A percentile compares a stretch with the other conserved stretches of the same genome.
Conservation (phyloP, 2,329 filamentous ascomycete species). For the Epichloe brachyelytri region DNA sequence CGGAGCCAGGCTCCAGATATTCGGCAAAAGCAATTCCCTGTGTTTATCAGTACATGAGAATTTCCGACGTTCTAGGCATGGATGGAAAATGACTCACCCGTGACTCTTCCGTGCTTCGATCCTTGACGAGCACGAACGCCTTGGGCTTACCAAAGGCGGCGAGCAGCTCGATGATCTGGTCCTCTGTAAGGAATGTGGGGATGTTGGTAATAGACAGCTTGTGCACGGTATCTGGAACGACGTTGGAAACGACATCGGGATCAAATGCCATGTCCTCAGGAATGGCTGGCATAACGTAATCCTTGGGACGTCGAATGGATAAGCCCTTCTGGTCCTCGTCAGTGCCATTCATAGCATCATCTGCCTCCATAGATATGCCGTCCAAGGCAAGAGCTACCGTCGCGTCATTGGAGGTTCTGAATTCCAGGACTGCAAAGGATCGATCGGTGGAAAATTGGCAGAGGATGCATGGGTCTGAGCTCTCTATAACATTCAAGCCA, state of each 20-base stretch:
- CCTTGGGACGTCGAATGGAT: slow-evolving; percentile 76
- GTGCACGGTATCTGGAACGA: slow-evolving; percentile 84
- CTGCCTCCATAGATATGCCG: slow-evolving; percentile 74
- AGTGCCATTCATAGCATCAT: slow-evolving; percentile 42
- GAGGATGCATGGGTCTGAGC: slow-evolving; percentile 70
- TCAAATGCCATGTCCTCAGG: slow-evolving; percentile 62
- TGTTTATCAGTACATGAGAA: slow-evolving; percentile 9
- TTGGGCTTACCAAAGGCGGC: slow-evolving; percentile 88
- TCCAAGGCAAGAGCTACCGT: slow-evolving; percentile 86
- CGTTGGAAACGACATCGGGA: slow-evolving; percentile 61
- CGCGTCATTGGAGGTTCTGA: slow-evolving; percentile 74
- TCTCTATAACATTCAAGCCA: slow-evolving; percentile 82
- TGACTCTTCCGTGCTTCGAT: slow-evolving; percentile 72
- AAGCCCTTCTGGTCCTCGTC: slow-evolving; percentile 47
- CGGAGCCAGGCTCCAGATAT: slow-evolving; percentile 58
- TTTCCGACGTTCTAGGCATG: slow-evolving; percentile 11
- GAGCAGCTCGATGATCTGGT: slow-evolving; percentile 82
- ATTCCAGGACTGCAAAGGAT: slow-evolving; percentile 79
- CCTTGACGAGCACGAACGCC: slow-evolving; percentile 81
- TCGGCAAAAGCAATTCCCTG: slow-evolving; percentile 96
- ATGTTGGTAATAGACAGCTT: slow-evolving; percentile 92
- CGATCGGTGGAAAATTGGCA: slow-evolving; percentile 70
- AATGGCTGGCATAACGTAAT: slow-evolving; percentile 85
- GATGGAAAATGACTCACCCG: slow-evolving; percentile 39
- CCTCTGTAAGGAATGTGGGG: slow-evolving; percentile 74